These are phyloP conservation scores for Ustilago xerochloae DNA, from an alignment of 1,284 basidiomycete species.

Conservation along the genomic window DNA sequence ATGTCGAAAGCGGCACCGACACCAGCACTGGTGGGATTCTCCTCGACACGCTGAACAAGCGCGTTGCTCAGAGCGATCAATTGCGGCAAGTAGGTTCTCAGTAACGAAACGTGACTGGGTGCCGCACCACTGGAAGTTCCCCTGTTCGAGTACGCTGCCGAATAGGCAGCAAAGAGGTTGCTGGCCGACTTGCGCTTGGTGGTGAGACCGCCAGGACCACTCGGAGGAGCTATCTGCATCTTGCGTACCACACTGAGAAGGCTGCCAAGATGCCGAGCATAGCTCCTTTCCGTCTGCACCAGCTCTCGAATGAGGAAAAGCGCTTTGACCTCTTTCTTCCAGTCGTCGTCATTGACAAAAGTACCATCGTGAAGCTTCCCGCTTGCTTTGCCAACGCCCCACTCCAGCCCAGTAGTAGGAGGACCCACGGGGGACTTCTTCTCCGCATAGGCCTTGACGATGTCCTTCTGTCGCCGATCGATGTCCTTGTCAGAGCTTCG, in stretches of 20 bases:
- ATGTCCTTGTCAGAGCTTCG: conserved; percentile 12
- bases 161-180: conserved; percentile 38
- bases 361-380: conserved; percentile 55
- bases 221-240: conserved; percentile 10
- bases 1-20: conserved; percentile 59
- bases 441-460: conserved; percentile 31
- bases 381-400: conserved; percentile 56
- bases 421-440: conserved; percentile 14
- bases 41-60: conserved; percentile 59
- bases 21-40: conserved; percentile 61
- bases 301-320: conserved; percentile 66
- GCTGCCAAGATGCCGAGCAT: conserved; percentile 59
- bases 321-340: conserved; percentile 66
- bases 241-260: conserved; percentile 55
- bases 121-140: conserved; percentile 7
- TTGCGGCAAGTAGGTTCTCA: conserved; percentile 60
- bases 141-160: conserved; percentile 16
- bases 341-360: conserved; percentile 63
- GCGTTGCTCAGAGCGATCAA: conserved; percentile 64
- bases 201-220: conserved; percentile 14
- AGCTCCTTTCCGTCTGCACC: conserved; percentile 65
- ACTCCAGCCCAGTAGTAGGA: conserved; percentile 38
- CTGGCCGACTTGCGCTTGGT: conserved; percentile 35
- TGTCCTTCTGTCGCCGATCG: conserved; percentile 49
- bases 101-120: conserved; percentile 50